phyloP scores from a whole-genome alignment of 2,329 filamentous ascomycete species.

The Xylogone sp. region DNA sequence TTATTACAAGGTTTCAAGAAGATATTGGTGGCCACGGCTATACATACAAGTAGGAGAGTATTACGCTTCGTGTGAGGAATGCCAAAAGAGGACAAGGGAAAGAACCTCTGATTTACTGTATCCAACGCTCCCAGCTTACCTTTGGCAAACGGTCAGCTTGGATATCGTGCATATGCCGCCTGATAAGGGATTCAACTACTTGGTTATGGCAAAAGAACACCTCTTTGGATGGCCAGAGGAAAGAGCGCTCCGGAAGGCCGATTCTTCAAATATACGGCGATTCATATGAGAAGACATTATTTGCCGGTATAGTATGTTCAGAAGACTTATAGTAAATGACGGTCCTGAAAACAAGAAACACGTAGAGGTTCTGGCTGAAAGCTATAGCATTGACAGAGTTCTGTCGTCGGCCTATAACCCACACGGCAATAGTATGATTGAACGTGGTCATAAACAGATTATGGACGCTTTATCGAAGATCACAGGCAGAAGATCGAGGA shows the following conservation, averaged over 20 bases:
- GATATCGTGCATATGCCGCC: too few relatives aligned
- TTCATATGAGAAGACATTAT: too few relatives aligned
- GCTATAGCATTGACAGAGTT: too few relatives aligned
- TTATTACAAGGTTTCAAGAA: neutral
- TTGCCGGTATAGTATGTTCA: too few relatives aligned
- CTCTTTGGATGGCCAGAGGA: neutral
- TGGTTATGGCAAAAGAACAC: neutral
- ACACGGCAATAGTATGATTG: neutral
- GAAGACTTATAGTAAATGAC: too few relatives aligned
- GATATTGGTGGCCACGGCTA: neutral
- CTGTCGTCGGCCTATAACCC: too few relatives aligned
- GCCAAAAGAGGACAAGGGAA: neutral
- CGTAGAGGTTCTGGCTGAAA: too few relatives aligned
- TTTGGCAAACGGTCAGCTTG: too few relatives aligned
- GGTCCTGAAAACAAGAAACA: too few relatives aligned
- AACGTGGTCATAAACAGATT: neutral
- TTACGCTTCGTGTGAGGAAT: neutral
- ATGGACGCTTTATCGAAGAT: neutral
- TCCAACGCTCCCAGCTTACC: neutral
- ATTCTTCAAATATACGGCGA: neutral
- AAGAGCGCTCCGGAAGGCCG: neutral
- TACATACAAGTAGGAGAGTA: too few relatives aligned
- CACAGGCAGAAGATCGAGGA: neutral
- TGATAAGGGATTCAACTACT: too few relatives aligned
- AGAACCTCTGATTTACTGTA: neutral